Evolutionary conservation across 2,329 filamentous ascomycete species (phyloP).

Genomic region (Sclerotinia trifoliorum): DNA sequence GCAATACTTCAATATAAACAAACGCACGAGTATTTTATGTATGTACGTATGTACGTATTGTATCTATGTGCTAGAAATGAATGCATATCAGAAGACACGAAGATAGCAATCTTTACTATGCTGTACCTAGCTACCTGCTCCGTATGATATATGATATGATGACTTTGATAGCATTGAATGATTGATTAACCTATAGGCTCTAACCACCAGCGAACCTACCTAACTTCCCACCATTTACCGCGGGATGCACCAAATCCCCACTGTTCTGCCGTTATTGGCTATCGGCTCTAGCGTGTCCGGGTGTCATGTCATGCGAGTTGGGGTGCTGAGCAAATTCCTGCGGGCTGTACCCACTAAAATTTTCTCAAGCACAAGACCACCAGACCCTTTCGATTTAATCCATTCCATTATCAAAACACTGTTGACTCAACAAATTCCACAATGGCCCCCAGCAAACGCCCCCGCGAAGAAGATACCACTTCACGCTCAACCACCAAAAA

Average conservation of each 20-base stretch:
- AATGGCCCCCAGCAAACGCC: constrained; percentile 59
- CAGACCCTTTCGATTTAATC: constrained; percentile 2
- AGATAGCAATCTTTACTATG: neutral
- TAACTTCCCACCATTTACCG: no score
- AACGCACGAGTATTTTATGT: neutral
- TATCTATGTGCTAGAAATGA: neutral
- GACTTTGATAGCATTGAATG: no score
- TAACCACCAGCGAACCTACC: no score
- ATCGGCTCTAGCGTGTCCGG: constrained; percentile 1
- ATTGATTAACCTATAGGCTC: no score
- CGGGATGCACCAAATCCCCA: neutral
- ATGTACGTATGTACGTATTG: neutral
- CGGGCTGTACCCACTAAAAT: constrained; percentile 21
- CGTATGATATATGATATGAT: no score
- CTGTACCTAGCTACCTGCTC: neutral
- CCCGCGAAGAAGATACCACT: constrained; percentile 47
- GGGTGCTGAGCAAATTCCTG: neutral
- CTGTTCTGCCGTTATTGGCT: constrained; percentile 9
- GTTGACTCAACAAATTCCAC: constrained; percentile 21
- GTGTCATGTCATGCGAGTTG: neutral
- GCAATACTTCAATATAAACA: neutral
- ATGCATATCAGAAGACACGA: neutral
- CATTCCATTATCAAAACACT: neutral
- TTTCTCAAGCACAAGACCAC: constrained; percentile 20
- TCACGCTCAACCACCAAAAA: constrained; percentile 49